phyloP scores from a whole-genome alignment of 2,329 filamentous ascomycete genomes.

The Cercospora berteroae region DNA sequence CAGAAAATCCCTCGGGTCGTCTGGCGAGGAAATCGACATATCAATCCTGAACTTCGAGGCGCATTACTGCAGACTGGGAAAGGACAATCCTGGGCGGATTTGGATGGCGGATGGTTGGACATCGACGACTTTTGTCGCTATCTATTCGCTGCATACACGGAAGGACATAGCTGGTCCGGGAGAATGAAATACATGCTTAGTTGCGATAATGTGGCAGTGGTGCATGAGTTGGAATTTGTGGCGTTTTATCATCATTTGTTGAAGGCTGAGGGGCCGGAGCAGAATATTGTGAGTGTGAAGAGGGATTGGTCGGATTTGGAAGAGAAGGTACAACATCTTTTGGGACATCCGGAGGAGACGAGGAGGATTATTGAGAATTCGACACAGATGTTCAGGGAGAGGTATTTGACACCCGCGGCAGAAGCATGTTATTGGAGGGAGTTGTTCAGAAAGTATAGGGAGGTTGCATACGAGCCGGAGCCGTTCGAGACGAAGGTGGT shows the following conservation, averaged over 20 bases:
- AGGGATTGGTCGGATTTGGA: slow-evolving; percentile 45
- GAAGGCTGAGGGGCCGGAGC: slow-evolving; percentile 19
- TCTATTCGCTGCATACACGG: slow-evolving; percentile 25
- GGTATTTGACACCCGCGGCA: slow-evolving; percentile 44
- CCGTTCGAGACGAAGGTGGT: background rate
- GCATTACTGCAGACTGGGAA: background rate
- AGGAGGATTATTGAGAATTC: slow-evolving; percentile 52
- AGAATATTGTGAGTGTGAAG: slow-evolving; percentile 33
- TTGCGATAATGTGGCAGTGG: slow-evolving; percentile 22
- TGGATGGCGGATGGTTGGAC: background rate
- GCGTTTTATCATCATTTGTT: slow-evolving; percentile 25
- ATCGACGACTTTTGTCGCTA: slow-evolving; percentile 25
- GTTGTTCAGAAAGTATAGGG: slow-evolving; percentile 24
- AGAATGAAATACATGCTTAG: slow-evolving; percentile 26
- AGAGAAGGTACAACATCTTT: slow-evolving; percentile 40
- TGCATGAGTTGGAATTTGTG: slow-evolving; percentile 22
- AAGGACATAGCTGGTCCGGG: slow-evolving; percentile 23
- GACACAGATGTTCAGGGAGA: slow-evolving; percentile 50
- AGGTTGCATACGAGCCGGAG: slow-evolving; percentile 21
- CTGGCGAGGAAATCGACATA: slow-evolving; percentile 23
- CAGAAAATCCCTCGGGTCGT: slow-evolving; percentile 11
- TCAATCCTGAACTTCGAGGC: slow-evolving; percentile 19
- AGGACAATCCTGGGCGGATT: slow-evolving; percentile 11
- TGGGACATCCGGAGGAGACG: slow-evolving; percentile 37
- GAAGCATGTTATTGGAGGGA: slow-evolving; percentile 24